Evolutionary conservation across 345 rosid species (phyloP), one percentile per base, ranked within the genome.

Genomic region (Xanthoceras sorbifolium): DNA sequence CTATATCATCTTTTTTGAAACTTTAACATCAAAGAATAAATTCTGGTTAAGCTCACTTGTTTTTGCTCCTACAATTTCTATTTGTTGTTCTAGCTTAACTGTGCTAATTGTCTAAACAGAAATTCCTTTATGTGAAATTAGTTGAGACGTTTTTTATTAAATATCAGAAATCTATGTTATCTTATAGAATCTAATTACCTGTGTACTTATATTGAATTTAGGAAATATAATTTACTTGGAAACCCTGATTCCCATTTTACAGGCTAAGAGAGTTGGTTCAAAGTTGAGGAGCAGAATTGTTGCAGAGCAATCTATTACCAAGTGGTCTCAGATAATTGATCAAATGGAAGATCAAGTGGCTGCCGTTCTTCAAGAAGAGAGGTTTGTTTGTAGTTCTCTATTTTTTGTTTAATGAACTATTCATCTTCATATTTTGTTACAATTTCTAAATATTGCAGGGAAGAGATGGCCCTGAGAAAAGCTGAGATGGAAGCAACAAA

Each of bases 401-500:
- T 34, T 40, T 69, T 36, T 75, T 67, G 17, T 23, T 66, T 23
- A 12, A 9, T 26, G 6, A 73, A 73, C 68, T 38, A 22, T 84
- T 67, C 44, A 25, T 68, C 59, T 69, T 71, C 64, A 18, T 15
- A 57, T 22, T 79, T 69, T 79, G 40, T 85, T 64, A 75, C 57
- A 22, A 11, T 74, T 80, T 54, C 72, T 29, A 67, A 74, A 79
- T 63, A 61, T 63, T 83, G 80, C 91, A 96, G 97, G 89, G 95
- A 91, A 77, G 99, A 96, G 86, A 83, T 85, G 83, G 93, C 89
- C 74, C 77, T 93, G 72, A 87, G 98, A 83, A 93, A 92, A 87
- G 99, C 97, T 85, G 99, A 96, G 86, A 91, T 93, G 98, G 92
- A 91, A 80, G 95, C 84, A 65, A 92, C 91, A 60, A 96, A 96